Evolutionary conservation across 257 asterid species (phyloP).

Genomic region (Plantago major): DNA sequence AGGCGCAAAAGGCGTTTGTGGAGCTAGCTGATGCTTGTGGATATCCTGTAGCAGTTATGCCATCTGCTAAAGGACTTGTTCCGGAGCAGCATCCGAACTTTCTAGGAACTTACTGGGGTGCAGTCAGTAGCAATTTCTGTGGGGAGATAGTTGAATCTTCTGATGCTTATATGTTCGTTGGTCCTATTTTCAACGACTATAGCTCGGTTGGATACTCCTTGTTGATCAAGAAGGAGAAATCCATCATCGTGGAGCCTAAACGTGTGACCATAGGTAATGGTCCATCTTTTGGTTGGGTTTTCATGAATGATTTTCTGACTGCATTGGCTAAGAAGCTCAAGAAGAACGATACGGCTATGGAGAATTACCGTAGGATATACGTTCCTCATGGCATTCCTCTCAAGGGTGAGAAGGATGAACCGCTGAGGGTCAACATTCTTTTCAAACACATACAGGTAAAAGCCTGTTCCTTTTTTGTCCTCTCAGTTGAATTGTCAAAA

Average conservation of each 20-base stretch:
- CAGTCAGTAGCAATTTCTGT: conserved; percentile 47
- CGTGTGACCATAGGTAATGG: conserved; percentile 52
- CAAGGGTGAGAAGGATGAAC: conserved; percentile 33
- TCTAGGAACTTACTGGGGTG: conserved; percentile 57
- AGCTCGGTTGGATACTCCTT: conserved; percentile 58
- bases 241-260: conserved; percentile 45
- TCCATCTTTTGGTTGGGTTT: conserved; percentile 54
- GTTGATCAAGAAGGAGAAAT: conserved; percentile 46
- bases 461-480: background rate
- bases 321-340: conserved; percentile 42
- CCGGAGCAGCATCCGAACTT: conserved; percentile 51
- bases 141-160: conserved; percentile 60
- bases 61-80: conserved; percentile 44
- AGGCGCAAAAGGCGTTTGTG: conserved; percentile 33
- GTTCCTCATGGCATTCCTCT: conserved; percentile 47
- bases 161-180: conserved; percentile 47
- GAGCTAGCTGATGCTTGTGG: conserved; percentile 44
- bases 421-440: conserved; percentile 49
- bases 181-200: conserved; percentile 52
- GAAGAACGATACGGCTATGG: conserved; percentile 46
- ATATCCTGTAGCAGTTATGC: conserved; percentile 52
- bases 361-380: conserved; percentile 45
- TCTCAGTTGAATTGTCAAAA: background rate
- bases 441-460: conserved; percentile 53
- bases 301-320: conserved; percentile 43